phyloP scores from a whole-genome alignment of 176 grass and related monocot genomes.

The Ananas comosus region DNA sequence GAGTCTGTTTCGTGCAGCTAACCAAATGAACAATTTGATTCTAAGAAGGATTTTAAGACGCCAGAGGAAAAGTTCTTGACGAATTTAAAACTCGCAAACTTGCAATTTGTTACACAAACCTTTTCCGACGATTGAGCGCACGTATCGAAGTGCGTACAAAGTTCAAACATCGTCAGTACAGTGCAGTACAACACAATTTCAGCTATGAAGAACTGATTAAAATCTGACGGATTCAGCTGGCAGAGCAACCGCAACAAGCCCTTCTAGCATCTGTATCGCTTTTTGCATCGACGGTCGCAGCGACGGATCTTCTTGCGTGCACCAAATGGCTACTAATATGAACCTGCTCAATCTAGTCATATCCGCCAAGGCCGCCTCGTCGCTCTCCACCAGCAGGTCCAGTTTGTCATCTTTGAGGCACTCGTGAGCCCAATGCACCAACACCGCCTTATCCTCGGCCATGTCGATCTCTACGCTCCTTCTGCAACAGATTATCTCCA shows the following conservation, averaged over 20 bases:
- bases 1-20: too few relatives aligned
- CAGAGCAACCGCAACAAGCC: not conserved
- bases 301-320: conserved; percentile 9
- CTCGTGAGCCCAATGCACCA: conserved; percentile 5
- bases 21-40: too few relatives aligned
- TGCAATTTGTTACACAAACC: too few relatives aligned
- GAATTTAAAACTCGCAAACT: too few relatives aligned
- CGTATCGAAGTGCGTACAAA: too few relatives aligned
- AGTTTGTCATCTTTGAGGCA: not conserved
- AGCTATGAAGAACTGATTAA: too few relatives aligned
- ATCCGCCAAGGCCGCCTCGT: not conserved
- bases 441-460: not conserved
- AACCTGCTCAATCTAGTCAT: conserved; percentile 4
- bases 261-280: conserved; percentile 12
- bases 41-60: too few relatives aligned
- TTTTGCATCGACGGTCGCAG: not conserved
- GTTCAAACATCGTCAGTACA: too few relatives aligned
- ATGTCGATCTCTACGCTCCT: not conserved
- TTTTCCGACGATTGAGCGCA: too few relatives aligned
- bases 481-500: conserved; percentile 8
- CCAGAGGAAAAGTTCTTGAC: too few relatives aligned
- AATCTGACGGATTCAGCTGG: not conserved
- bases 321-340: conserved; percentile 5
- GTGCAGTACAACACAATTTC: too few relatives aligned
- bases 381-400: not conserved